phyloP scores from a whole-genome alignment of 352 stramenopile genomes.

The Phytopythium helicoides region DNA sequence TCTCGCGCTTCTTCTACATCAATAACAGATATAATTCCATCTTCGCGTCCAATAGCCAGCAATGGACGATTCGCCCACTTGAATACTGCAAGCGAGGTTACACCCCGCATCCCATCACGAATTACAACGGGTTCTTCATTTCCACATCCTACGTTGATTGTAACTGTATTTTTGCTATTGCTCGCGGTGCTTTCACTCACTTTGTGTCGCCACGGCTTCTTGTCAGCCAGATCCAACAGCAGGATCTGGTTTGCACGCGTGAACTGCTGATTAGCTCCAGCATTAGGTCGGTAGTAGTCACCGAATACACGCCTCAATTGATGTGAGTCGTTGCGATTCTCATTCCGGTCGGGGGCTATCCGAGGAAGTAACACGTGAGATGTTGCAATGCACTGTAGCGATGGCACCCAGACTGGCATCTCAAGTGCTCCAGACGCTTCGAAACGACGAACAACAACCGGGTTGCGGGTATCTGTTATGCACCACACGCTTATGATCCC shows the following conservation, averaged over 20 bases:
- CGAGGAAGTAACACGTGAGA: conserved; percentile 47
- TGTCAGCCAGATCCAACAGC: conserved; percentile 51
- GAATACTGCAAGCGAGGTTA: conserved; percentile 42
- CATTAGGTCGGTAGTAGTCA: conserved; percentile 32
- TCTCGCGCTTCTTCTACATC: conserved; percentile 49
- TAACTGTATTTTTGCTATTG: not conserved
- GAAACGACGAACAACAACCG: conserved; percentile 62
- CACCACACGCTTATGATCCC: conserved; percentile 66
- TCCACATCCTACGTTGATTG: not conserved
- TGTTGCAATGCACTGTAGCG: conserved; percentile 44
- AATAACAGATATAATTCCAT: conserved; percentile 51
- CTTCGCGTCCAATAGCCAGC: conserved; percentile 45
- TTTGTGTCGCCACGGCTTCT: conserved; percentile 2
- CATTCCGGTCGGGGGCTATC: not conserved
- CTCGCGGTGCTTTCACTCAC: not conserved
- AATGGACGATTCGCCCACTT: conserved; percentile 53
- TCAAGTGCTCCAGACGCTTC: conserved; percentile 54
- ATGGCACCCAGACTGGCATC: conserved; percentile 52
- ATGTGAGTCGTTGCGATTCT: not conserved
- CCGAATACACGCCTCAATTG: not conserved
- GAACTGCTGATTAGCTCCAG: conserved; percentile 18
- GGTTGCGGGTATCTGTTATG: conserved; percentile 42
- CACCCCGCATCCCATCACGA: conserved; percentile 48
- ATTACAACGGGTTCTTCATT: conserved; percentile 13
- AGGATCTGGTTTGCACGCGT: conserved; percentile 53